Percentiles rank a stretch among this genome's conserved stretches.
Conservation (phyloP, 495 filamentous ascomycete genomes). For the Penicillium parvum region DNA sequence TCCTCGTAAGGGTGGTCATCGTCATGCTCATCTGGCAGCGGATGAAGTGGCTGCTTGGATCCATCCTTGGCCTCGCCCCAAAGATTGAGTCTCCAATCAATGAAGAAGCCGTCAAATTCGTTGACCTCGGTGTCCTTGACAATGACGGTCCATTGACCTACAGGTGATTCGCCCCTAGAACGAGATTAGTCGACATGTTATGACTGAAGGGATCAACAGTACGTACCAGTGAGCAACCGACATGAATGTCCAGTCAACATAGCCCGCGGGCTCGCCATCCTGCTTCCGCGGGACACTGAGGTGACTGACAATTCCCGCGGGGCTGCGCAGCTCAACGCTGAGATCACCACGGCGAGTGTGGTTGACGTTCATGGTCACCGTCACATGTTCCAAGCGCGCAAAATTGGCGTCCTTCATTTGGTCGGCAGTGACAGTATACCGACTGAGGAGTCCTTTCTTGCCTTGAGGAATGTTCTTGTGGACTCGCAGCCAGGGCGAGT, state of each 20-base stretch:
- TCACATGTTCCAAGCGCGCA: conserved; percentile 84
- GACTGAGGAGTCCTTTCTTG: conserved; percentile 68
- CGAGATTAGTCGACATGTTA: conserved; percentile 7
- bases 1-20: conserved; percentile 71
- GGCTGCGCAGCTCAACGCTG: conserved; percentile 87
- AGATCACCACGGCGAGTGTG: conserved; percentile 85
- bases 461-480: conserved; percentile 85
- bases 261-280: conserved; percentile 66
- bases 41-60: conserved; percentile 62
- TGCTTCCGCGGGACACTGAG: conserved; percentile 66
- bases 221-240: conserved; percentile 90
- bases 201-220: neutral
- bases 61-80: conserved; percentile 87
- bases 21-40: conserved; percentile 79
- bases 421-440: conserved; percentile 70
- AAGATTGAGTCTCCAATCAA: conserved; percentile 89
- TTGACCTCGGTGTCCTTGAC: conserved; percentile 85
- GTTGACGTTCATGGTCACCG: conserved; percentile 92
- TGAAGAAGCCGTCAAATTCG: conserved; percentile 67
- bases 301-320: conserved; percentile 75
- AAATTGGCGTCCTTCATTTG: conserved; percentile 80
- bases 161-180: conserved; percentile 77
- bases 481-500: conserved; percentile 88
- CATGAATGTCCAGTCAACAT: conserved; percentile 98
- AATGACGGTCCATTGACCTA: conserved; percentile 85